Conservation (phyloP, 2,329 filamentous ascomycete genomes). For the Sporothrix globosa region DNA sequence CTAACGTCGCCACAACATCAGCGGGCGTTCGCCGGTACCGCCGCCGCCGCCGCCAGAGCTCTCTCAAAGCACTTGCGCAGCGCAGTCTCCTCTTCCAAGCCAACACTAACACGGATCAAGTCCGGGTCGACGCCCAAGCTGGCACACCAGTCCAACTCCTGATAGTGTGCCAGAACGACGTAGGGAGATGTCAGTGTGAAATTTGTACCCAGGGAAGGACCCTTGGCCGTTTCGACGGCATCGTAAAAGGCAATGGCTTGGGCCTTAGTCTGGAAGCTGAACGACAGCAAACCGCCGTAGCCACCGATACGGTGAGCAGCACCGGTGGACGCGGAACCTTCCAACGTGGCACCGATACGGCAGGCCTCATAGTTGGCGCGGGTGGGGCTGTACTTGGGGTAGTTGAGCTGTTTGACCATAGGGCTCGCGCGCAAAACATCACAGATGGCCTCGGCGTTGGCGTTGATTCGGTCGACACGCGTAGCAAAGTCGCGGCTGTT, state of each 20-base stretch:
- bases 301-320: conserved; percentile 66
- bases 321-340: conserved; percentile 75
- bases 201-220: conserved; percentile 93
- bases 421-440: conserved; percentile 65
- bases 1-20: neutral
- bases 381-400: conserved; percentile 73
- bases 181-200: conserved; percentile 94
- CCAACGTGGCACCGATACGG: conserved; percentile 61
- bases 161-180: conserved; percentile 87
- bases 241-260: conserved; percentile 86
- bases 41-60: conserved; percentile 67
- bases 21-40: neutral
- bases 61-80: conserved; percentile 65
- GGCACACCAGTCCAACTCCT: conserved; percentile 87
- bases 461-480: conserved; percentile 81
- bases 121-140: conserved; percentile 79
- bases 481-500: conserved; percentile 91
- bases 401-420: conserved; percentile 77
- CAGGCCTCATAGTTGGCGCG: conserved; percentile 69
- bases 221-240: conserved; percentile 83
- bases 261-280: conserved; percentile 71
- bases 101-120: conserved; percentile 84
- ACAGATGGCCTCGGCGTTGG: conserved; percentile 82
- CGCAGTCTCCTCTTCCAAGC: conserved; percentile 75
- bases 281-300: conserved; percentile 87